Percentiles rank a stretch among this genome's conserved stretches.
Evolutionary conservation across 345 rosid genomes (phyloP).

Genomic region (Linum usitatissimum): DNA sequence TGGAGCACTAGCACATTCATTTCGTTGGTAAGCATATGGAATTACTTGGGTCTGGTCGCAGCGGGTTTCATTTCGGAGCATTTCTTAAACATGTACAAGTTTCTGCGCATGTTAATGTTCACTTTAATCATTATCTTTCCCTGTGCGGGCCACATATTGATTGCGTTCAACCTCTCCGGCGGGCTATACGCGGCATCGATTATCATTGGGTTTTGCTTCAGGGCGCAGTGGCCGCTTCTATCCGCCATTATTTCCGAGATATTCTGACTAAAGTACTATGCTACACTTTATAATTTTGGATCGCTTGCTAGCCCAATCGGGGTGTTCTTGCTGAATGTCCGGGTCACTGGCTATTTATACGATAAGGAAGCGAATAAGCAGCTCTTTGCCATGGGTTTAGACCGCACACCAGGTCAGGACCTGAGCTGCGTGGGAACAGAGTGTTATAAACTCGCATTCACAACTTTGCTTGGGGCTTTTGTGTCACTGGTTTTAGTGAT

Average conservation of each 20-base stretch:
- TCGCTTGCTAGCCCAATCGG: conserved; percentile 4
- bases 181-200: conserved; percentile 6
- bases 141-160: conserved; percentile 6
- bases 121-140: background rate
- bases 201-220: conserved; percentile 6
- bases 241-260: conserved; percentile 6
- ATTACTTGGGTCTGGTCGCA: conserved; percentile 3
- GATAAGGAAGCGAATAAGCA: conserved; percentile 6
- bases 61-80: conserved; percentile 1
- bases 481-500: conserved; percentile 3
- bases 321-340: conserved; percentile 1
- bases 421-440: conserved; percentile 2
- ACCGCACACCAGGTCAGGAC: background rate
- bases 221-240: conserved; percentile 8
- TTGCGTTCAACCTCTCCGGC: conserved; percentile 6
- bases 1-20: conserved; percentile 3
- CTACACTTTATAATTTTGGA: conserved; percentile 5
- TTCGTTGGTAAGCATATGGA: conserved; percentile 8
- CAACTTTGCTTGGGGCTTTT: conserved; percentile 3
- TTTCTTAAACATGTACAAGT: background rate
- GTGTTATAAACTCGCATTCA: conserved; percentile 4
- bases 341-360: conserved; percentile 1
- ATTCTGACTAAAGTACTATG: conserved; percentile 6
- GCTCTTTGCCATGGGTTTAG: background rate
- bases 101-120: background rate